These are phyloP conservation scores for Dryas drummondii DNA, from an alignment of 306 rosid species.

Conservation along the genomic window DNA sequence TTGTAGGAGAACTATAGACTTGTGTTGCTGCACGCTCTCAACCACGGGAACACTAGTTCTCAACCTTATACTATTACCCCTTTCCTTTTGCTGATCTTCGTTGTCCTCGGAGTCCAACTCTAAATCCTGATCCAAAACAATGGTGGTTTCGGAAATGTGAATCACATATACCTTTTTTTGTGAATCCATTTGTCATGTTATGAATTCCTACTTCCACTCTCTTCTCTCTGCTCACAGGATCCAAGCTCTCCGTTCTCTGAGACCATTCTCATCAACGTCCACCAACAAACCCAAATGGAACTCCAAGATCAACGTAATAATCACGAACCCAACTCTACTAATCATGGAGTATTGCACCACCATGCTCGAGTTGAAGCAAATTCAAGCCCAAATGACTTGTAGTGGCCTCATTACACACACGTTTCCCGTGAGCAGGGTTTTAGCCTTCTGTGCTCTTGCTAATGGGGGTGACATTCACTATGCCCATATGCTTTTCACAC, in stretches of 20 bases:
- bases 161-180: too few relatives aligned
- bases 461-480: conserved; percentile 52
- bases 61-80: too few relatives aligned
- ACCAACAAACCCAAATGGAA: conserved; percentile 50
- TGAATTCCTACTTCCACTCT: not conserved
- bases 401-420: conserved; percentile 57
- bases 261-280: conserved; percentile 29
- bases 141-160: too few relatives aligned
- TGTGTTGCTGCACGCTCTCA: too few relatives aligned
- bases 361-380: conserved; percentile 65
- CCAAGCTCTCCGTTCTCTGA: conserved; percentile 18
- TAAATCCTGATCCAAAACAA: too few relatives aligned
- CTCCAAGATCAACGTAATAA: conserved; percentile 55
- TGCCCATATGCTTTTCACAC: conserved; percentile 43
- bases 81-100: too few relatives aligned
- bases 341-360: conserved; percentile 63
- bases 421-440: conserved; percentile 64
- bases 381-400: conserved; percentile 71
- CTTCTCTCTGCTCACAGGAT: not conserved
- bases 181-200: not conserved
- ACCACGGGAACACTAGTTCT: too few relatives aligned
- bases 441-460: conserved; percentile 79
- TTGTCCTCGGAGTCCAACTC: too few relatives aligned
- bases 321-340: conserved; percentile 63
- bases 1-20: too few relatives aligned